Percentiles rank a stretch among this genome's conserved stretches.
phyloP scores from a whole-genome alignment of 768 basidiomycete species.

The Boletus rubescentipes region DNA sequence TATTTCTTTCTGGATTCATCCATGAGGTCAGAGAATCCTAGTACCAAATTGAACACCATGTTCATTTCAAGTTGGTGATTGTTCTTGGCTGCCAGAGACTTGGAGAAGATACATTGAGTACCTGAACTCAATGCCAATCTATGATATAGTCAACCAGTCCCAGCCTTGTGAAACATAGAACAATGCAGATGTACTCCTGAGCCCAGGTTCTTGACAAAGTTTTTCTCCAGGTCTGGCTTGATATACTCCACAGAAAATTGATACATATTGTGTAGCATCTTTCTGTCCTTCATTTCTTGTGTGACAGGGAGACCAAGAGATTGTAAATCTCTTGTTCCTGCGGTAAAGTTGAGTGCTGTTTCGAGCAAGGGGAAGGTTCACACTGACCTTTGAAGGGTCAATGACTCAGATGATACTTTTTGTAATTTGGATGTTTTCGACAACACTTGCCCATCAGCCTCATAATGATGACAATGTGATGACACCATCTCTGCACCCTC shows the following conservation, averaged over 20 bases:
- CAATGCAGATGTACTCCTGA: slow-evolving; percentile 86
- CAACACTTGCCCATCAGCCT: too few species aligned
- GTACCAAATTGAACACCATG: slow-evolving; percentile 85
- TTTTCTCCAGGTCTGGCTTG: slow-evolving; percentile 76
- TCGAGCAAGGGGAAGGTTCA: not conserved
- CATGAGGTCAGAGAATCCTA: slow-evolving; percentile 82
- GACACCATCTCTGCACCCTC: too few species aligned
- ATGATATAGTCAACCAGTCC: not conserved
- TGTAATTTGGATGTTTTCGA: too few species aligned
- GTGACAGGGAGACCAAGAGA: slow-evolving; percentile 74
- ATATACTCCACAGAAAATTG: slow-evolving; percentile 68
- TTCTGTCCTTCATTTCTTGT: slow-evolving; percentile 75
- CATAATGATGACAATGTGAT: too few species aligned
- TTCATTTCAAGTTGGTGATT: slow-evolving; percentile 63
- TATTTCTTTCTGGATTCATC: too few species aligned
- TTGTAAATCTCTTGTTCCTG: slow-evolving; percentile 90
- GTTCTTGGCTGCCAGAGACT: slow-evolving; percentile 84
- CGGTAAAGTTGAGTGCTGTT: not conserved
- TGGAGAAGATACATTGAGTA: slow-evolving; percentile 83
- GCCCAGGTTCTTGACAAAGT: slow-evolving; percentile 87
- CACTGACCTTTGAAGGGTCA: slow-evolving; percentile 76
- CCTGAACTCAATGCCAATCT: slow-evolving; percentile 97
- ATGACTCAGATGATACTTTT: slow-evolving; percentile 98
- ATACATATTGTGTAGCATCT: slow-evolving; percentile 77
- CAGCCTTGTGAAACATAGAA: not conserved